Evolutionary conservation across 305 asterid genomes (phyloP).

Genomic region (Plantago lanceolata): DNA sequence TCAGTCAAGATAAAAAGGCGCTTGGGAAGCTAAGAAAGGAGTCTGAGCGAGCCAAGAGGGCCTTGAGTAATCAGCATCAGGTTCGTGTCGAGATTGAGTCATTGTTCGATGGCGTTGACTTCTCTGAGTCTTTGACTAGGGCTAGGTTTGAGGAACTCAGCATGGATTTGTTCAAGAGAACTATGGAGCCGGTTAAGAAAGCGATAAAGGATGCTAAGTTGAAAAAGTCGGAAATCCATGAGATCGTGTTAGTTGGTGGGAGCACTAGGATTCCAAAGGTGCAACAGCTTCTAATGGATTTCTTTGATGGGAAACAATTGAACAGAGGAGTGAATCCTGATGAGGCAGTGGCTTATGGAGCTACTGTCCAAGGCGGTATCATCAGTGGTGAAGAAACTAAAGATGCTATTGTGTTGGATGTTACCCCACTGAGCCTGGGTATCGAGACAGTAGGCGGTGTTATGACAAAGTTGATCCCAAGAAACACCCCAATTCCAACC

Average conservation of each 20-base stretch:
- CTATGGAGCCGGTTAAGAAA: slow-evolving; percentile 17
- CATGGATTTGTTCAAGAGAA: slow-evolving; percentile 14
- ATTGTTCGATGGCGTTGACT: slow-evolving; percentile 15
- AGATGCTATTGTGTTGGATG: slow-evolving; percentile 8
- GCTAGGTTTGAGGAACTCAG: slow-evolving; percentile 17
- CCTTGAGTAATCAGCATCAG: slow-evolving; percentile 14
- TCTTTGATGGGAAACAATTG: slow-evolving; percentile 7
- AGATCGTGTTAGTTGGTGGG: slow-evolving; percentile 16
- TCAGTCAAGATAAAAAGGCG: slow-evolving; percentile 14
- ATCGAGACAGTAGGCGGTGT: slow-evolving; percentile 21
- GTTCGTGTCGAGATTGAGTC: slow-evolving; percentile 10
- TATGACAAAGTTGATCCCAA: slow-evolving; percentile 12
- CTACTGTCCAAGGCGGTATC: slow-evolving; percentile 13
- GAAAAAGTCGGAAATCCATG: slow-evolving; percentile 8
- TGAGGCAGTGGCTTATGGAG: slow-evolving; percentile 18
- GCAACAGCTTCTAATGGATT: slow-evolving; percentile 16
- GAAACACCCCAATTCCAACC: slow-evolving; percentile 5
- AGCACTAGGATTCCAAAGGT: slow-evolving; percentile 14
- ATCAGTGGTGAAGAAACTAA: slow-evolving; percentile 14
- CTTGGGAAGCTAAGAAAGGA: slow-evolving; percentile 15
- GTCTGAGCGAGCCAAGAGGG: slow-evolving; percentile 9
- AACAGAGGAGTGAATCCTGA: slow-evolving; percentile 16
- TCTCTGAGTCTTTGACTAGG: slow-evolving; percentile 16
- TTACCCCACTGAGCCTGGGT: slow-evolving; percentile 6
- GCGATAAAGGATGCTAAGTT: slow-evolving; percentile 8